A percentile compares a stretch with the other conserved stretches of the same genome.
Evolutionary conservation across 768 basidiomycete genomes (phyloP).

Genomic region (Mycena amicta): DNA sequence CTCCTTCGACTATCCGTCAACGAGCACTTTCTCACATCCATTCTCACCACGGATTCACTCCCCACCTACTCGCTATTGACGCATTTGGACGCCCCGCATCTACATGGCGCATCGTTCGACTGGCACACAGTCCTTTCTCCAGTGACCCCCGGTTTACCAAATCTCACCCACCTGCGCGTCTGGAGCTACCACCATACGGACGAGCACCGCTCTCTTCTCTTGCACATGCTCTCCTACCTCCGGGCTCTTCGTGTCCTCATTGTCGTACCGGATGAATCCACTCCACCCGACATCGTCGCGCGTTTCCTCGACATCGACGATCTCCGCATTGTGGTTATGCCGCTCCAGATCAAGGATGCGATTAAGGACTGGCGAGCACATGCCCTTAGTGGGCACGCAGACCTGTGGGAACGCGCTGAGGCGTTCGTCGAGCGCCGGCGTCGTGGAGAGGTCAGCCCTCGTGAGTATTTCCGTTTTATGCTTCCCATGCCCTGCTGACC

Average conservation of each 20-base stretch:
- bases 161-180: not conserved
- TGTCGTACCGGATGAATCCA: not conserved
- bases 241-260: not conserved
- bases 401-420: not conserved
- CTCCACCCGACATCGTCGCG: not conserved
- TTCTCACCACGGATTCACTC: not conserved
- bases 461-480: not conserved
- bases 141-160: not conserved
- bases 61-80: not conserved
- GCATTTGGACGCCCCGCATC: not conserved
- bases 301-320: not conserved
- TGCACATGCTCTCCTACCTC: not conserved
- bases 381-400: not conserved
- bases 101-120: not conserved
- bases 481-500: not conserved
- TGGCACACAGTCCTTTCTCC: not conserved
- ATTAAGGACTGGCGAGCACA: not conserved
- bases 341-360: not conserved
- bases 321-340: not conserved
- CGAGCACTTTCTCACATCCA: not conserved
- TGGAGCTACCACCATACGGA: not conserved
- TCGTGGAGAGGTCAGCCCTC: not conserved
- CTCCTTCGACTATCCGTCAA: not conserved
- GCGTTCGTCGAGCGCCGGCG: not conserved
- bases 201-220: not conserved